Percentiles rank a stretch among this genome's conserved stretches.
These are phyloP conservation scores for Talaromyces marneffei DNA, from an alignment of 2,329 filamentous ascomycete species.

Conservation along the genomic window DNA sequence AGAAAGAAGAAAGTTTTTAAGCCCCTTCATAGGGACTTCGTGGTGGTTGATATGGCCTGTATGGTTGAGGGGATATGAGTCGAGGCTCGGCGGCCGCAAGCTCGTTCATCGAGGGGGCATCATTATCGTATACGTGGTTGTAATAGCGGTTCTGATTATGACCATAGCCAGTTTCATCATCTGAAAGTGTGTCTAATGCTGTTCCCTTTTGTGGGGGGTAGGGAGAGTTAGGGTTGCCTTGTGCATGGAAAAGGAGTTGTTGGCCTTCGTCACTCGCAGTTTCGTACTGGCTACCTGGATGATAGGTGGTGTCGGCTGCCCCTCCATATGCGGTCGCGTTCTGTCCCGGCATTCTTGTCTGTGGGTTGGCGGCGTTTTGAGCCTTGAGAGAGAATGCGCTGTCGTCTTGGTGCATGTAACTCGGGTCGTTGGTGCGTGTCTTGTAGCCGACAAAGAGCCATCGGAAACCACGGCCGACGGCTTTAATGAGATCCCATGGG, in stretches of 20 bases:
- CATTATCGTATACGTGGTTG: not conserved
- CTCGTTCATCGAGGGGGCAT: not conserved
- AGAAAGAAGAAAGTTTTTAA: not conserved
- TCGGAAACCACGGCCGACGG: slow-evolving; percentile 66
- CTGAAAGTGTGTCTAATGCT: not conserved
- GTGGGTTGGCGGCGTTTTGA: slow-evolving; percentile 13
- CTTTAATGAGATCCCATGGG: slow-evolving; percentile 76
- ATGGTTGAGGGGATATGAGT: slow-evolving; percentile 14
- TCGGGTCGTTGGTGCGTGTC: slow-evolving; percentile 36
- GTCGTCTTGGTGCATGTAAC: slow-evolving; percentile 30
- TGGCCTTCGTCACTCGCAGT: slow-evolving; percentile 32
- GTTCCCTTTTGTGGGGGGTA: slow-evolving; percentile 13
- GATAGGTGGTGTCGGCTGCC: slow-evolving; percentile 21
- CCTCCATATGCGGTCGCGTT: slow-evolving; percentile 22
- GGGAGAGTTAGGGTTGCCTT: slow-evolving; percentile 28
- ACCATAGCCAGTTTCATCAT: not conserved
- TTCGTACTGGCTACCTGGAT: slow-evolving; percentile 22
- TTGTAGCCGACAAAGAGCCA: slow-evolving; percentile 75
- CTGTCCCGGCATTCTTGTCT: slow-evolving; percentile 14
- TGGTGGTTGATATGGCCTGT: slow-evolving; percentile 10
- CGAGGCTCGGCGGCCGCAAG: slow-evolving; percentile 7
- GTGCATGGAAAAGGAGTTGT: slow-evolving; percentile 35
- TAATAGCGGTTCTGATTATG: slow-evolving; percentile 15
- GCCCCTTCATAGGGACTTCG: slow-evolving; percentile 9
- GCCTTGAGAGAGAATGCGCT: slow-evolving; percentile 26